Evolutionary conservation across 2,329 filamentous ascomycete genomes (phyloP).

Genomic region (Polychaeton citri): DNA sequence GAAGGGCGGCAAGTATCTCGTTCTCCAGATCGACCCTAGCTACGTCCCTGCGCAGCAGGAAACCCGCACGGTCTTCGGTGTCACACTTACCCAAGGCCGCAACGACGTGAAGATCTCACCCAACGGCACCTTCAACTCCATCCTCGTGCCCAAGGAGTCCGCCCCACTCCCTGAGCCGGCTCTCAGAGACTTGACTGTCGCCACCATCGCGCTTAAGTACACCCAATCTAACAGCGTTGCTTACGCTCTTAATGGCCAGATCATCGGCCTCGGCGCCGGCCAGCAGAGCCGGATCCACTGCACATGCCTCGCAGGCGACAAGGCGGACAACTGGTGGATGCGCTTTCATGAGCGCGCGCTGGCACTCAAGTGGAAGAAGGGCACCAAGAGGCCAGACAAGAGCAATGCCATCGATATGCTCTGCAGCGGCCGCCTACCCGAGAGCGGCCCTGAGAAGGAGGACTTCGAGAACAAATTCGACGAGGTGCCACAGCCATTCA

Average conservation of each 20-base stretch:
- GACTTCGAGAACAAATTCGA: conserved; percentile 85
- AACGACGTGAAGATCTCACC: conserved; percentile 83
- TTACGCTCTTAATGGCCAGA: conserved; percentile 87
- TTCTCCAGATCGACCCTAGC: conserved; percentile 83
- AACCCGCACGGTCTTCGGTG: conserved; percentile 76
- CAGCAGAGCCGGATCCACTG: conserved; percentile 98
- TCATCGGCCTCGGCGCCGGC: conserved; percentile 86
- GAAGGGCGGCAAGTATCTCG: conserved; percentile 93
- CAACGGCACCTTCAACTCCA: conserved; percentile 63
- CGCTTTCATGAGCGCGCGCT: conserved; percentile 88
- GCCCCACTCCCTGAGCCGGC: conserved; percentile 63
- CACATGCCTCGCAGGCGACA: conserved; percentile 91
- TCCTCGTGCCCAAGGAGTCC: conserved; percentile 76
- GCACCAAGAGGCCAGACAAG: conserved; percentile 92
- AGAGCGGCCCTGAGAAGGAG: conserved; percentile 68
- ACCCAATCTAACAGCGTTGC: conserved; percentile 98
- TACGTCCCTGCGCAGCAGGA: conserved; percentile 67
- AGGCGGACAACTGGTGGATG: conserved; percentile 99
- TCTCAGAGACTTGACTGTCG: conserved; percentile 79
- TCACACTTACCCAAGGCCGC: conserved; percentile 78
- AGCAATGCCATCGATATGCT: conserved; percentile 95
- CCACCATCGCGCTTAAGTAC: conserved; percentile 95
- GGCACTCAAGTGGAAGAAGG: conserved; percentile 90
- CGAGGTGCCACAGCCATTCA: conserved; percentile 72
- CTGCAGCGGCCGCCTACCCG: conserved; percentile 79